These are phyloP conservation scores for Rhizophagus sp. DNA, from an alignment of 192 early-diverging fungal genomes.

Conservation along the genomic window DNA sequence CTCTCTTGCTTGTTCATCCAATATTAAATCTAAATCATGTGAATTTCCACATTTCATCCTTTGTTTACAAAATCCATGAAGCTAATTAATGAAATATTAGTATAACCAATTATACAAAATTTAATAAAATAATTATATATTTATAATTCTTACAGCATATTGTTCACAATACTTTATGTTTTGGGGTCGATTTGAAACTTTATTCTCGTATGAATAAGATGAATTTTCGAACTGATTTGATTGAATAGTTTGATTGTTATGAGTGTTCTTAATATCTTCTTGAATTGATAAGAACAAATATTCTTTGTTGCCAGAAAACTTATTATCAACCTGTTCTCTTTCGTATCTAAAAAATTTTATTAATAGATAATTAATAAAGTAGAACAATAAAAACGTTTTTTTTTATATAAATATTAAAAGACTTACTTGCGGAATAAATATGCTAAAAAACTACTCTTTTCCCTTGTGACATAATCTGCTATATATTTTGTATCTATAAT, in stretches of 20 bases:
- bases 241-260: not conserved
- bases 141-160: slow-evolving; percentile 71
- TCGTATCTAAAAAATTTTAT: slow-evolving; percentile 24
- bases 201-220: not conserved
- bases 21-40: slow-evolving; percentile 87
- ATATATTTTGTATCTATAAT: slow-evolving; percentile 94
- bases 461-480: slow-evolving; percentile 65
- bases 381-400: no score
- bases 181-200: not conserved
- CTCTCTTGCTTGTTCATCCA: slow-evolving; percentile 66
- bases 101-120: not conserved
- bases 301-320: slow-evolving; percentile 6
- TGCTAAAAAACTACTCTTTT: slow-evolving; percentile 65
- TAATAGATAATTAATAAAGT: not conserved
- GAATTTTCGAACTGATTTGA: not conserved
- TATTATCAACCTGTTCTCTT: slow-evolving; percentile 26
- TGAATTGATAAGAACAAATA: slow-evolving; percentile 15
- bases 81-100: slow-evolving; percentile 42
- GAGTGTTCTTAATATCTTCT: not conserved
- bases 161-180: slow-evolving; percentile 69
- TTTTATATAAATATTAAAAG: not conserved
- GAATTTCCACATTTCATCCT: slow-evolving; percentile 68
- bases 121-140: no score
- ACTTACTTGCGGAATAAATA: slow-evolving; percentile 67
- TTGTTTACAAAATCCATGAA: slow-evolving; percentile 76